phyloP scores from a whole-genome alignment of 2,329 filamentous ascomycete species.

The Didymella exigua region DNA sequence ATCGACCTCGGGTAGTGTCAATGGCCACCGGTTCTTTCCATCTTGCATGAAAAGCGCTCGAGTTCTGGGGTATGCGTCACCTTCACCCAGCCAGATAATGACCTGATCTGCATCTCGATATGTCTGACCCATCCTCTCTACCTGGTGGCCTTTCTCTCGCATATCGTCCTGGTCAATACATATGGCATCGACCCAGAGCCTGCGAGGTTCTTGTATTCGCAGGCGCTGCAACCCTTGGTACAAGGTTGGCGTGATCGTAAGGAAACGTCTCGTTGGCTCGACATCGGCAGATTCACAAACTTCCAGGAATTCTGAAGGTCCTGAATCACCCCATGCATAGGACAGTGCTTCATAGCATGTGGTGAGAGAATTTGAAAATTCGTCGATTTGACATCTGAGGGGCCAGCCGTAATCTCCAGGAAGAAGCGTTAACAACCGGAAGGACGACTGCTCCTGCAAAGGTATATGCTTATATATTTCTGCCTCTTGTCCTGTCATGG shows the following conservation, averaged over 20 bases:
- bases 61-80: slow-evolving; percentile 7
- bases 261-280: neutral
- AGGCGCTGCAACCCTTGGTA: slow-evolving; percentile 6
- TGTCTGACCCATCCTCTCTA: slow-evolving; percentile 16
- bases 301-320: neutral
- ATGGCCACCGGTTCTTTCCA: slow-evolving; percentile 13
- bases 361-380: neutral
- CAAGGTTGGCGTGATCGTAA: slow-evolving; percentile 10
- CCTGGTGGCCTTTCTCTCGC: slow-evolving; percentile 18
- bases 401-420: neutral
- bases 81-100: slow-evolving; percentile 20
- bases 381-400: neutral
- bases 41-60: slow-evolving; percentile 8
- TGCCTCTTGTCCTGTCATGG: neutral
- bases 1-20: slow-evolving; percentile 11
- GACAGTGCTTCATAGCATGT: slow-evolving; percentile 10
- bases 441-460: neutral
- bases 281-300: neutral
- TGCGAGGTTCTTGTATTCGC: neutral
- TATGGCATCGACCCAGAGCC: slow-evolving; percentile 21
- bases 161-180: slow-evolving; percentile 24
- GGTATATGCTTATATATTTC: neutral
- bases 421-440: slow-evolving; percentile 2
- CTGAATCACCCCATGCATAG: slow-evolving; percentile 5
- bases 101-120: slow-evolving; percentile 16